These are phyloP conservation scores for Mucor lusitanicus DNA, from an alignment of 371 early-diverging fungal genomes.

Conservation along the genomic window DNA sequence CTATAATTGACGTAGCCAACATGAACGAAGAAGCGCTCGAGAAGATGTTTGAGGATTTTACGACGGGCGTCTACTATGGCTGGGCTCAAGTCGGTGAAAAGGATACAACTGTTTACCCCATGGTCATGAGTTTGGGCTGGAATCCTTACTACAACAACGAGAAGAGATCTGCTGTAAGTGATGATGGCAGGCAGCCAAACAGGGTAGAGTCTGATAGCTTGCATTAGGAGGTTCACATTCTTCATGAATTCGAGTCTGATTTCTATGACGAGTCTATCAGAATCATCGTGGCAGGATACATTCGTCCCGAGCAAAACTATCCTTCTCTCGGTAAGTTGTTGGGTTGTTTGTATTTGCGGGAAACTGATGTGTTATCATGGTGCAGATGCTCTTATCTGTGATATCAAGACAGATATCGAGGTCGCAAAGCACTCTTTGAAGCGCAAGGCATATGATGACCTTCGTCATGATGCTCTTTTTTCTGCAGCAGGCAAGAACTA, in stretches of 20 bases:
- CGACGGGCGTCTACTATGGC: constrained; percentile 94
- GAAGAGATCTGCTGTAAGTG: constrained; percentile 85
- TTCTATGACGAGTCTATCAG: constrained; percentile 89
- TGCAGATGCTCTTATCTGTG: constrained; percentile 53
- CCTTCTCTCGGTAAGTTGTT: constrained; percentile 68
- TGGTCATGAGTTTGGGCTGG: constrained; percentile 99
- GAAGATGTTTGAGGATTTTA: constrained; percentile 60
- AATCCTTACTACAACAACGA: constrained; percentile 98
- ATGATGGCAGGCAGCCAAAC: not conserved
- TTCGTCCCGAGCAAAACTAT: constrained; percentile 92
- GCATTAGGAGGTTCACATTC: constrained; percentile 90
- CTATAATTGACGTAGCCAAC: constrained; percentile 69
- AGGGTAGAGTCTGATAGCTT: not conserved
- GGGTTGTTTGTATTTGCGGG: not conserved
- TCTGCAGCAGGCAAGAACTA: not conserved
- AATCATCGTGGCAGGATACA: constrained; percentile 87
- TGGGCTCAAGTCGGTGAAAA: constrained; percentile 78
- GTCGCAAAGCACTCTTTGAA: constrained; percentile 73
- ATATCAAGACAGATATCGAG: constrained; percentile 89
- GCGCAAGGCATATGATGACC: constrained; percentile 50
- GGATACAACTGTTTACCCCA: constrained; percentile 72
- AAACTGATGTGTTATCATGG: not conserved
- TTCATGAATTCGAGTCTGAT: constrained; percentile 83
- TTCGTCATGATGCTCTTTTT: constrained; percentile 22
- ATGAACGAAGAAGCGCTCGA: constrained; percentile 81